Evolutionary conservation across 2,329 filamentous ascomycete genomes (phyloP), one percentile per base, ranked within the genome.

Genomic region (Ceratocystis destructans): DNA sequence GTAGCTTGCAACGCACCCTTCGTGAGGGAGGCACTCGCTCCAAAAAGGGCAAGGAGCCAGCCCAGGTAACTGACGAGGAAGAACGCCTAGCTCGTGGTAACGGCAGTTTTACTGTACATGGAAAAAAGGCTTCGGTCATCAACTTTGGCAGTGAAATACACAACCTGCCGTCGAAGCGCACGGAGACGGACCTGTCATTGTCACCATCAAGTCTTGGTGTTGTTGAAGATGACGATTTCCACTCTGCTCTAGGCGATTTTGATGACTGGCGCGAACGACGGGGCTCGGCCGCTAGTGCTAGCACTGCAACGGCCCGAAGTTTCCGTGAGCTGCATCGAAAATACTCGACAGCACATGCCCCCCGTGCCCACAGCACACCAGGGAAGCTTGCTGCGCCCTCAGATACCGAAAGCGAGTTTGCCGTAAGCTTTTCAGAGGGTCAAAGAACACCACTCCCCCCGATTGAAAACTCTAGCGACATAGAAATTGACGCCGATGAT

Each of bases 41-140:
- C 73, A 86, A 86, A 70, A 92, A 87, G 74, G 87, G 87, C 63
- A 89, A 86, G 72, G 90, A 95, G 62, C 64, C 67, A 25, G 59
- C 55, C 7, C 53, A 53, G 10, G 80, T 72, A 67, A 73, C 62
- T 12, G 70, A 74, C 69, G 71, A 82, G 76, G 78, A 88, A 46
- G 88, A 90, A 70, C 85, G 88, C 10, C 80, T 99, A 12, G 80
- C 88, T 5, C 85, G 94, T 61, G 87, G 88, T 12, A 85, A 89
- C 12, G 90, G 90, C 4, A 96, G 90, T 71, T 99, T 99, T 74
- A 96, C 94, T 3, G 87, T 99, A 3, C 94, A 99, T 72, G 93
- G 94, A 68, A 99, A 97, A 79, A 97, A 99, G 76, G 94, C 94
- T 2, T 96, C 91, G 0, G 89, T 99, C 66, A 90, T 99, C 70